Percentiles rank a stretch among this genome's conserved stretches.
phyloP scores from a whole-genome alignment of 169 alveolate genomes.

The Eimeria praecox region DNA sequence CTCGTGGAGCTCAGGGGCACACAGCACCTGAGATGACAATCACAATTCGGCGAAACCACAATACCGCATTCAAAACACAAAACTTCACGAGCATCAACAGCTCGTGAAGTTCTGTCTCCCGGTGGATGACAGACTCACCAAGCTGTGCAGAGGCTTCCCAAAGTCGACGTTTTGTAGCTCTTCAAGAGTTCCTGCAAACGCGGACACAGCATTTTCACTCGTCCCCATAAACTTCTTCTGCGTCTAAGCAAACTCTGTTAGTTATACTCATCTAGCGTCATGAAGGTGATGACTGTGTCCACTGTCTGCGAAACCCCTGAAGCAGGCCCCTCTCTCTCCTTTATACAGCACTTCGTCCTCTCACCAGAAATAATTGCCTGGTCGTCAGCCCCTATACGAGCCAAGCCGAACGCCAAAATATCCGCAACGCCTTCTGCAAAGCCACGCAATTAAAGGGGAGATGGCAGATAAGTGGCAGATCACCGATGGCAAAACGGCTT shows the following conservation, averaged over 20 bases:
- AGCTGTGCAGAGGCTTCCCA: constrained; percentile 83
- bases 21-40: constrained; percentile 73
- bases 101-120: not conserved
- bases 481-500: not conserved
- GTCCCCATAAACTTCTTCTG: not conserved
- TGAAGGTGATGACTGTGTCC: not conserved
- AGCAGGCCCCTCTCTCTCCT: not conserved
- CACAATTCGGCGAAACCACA: not conserved
- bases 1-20: constrained; percentile 84
- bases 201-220: not conserved
- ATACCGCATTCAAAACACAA: not conserved
- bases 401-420: constrained; percentile 80
- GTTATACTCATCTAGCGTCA: not conserved
- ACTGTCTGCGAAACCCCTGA: not conserved
- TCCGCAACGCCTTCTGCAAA: constrained; percentile 34
- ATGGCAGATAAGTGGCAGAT: not conserved
- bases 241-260: not conserved
- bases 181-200: constrained; percentile 78
- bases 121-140: constrained; percentile 61
- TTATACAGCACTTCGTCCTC: not conserved
- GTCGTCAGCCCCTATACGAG: constrained; percentile 80
- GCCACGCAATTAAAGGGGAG: not conserved
- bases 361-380: constrained; percentile 80
- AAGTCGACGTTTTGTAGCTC: constrained; percentile 73
- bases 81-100: not conserved